Evolutionary conservation across 148 eudicot genomes (phyloP), one percentile per base, ranked within the genome.

Genomic region (Pouteria glomerata): DNA sequence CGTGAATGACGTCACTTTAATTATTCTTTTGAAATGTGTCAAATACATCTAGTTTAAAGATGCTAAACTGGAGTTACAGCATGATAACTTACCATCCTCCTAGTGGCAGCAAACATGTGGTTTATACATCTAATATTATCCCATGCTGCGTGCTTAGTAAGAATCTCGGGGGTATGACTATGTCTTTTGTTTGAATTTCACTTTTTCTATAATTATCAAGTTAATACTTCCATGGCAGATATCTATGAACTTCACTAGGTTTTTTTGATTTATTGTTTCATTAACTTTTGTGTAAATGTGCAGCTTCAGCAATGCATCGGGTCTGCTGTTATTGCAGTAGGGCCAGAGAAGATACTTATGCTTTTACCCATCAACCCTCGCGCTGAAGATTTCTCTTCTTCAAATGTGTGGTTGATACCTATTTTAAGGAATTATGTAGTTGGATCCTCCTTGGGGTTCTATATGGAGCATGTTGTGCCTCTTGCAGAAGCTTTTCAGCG

Each of bases 291-390:
- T 65, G 4, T 57, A 72, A 80, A 21, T 34, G 1, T 85, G 77
- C 91, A 94, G 95, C 76, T 91, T 76, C 86, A 88, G 81, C 85
- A 79, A 68, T 94, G 97, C 79, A 71, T 94, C 69, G 93, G 98
- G 37, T 85, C 91, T 85, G 96, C 90, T 79, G 81, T 94, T 73
- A 80, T 74, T 83, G 91, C 93, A 8, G 68, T 88, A 82, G 98
- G 98, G 76, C 86, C 91, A 44, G 96, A 91, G 81, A 88, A 85
- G 73, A 66, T 91, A 30, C 88, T 94, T 57, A 63, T 57, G 31
- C 74, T 91, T 69, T 56, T 94, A 50, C 97, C 97, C 26, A 80
- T 94, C 66, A 81, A 86, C 29, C 72, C 89, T 73, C 71, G 67
- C 56, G 63, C 37, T 63, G 79, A 83, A 72, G 88, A 82, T 50